Evolutionary conservation across 1,284 basidiomycete genomes (phyloP).

Genomic region (Cutaneotrichosporon daszewskae): DNA sequence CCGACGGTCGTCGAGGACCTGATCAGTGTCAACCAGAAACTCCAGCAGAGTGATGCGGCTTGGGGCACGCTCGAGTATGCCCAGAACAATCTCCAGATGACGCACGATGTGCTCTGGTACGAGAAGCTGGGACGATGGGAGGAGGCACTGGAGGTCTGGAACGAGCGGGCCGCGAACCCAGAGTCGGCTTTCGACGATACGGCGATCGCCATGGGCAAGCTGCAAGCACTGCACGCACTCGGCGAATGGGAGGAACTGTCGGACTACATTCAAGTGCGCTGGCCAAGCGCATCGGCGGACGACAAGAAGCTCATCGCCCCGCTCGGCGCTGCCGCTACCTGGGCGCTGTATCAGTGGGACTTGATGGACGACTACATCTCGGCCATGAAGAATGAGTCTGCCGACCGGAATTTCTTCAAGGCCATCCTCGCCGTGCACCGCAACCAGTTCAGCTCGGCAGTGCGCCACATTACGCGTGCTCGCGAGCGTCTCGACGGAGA

Average conservation of each 20-base stretch:
- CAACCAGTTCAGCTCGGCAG: conserved; percentile 87
- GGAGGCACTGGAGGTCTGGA: conserved; percentile 80
- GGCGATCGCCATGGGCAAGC: conserved; percentile 69
- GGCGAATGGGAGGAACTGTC: conserved; percentile 97
- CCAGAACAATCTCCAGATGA: conserved; percentile 54
- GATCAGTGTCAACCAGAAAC: conserved; percentile 93
- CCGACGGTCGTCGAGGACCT: conserved; percentile 80
- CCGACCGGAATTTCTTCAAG: conserved; percentile 92
- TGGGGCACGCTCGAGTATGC: conserved; percentile 90
- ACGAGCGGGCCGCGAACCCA: conserved; percentile 36
- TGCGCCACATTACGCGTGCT: conserved; percentile 88
- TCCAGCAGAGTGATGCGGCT: conserved; percentile 94
- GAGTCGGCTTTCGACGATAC: conserved; percentile 58
- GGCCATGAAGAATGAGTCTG: conserved; percentile 88
- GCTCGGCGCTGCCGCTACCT: conserved; percentile 93
- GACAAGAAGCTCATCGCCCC: conserved; percentile 89
- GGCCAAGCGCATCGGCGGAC: conserved; percentile 76
- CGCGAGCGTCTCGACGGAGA: conserved; percentile 90
- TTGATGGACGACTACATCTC: conserved; percentile 96
- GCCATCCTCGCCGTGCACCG: conserved; percentile 94
- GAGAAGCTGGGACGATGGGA: conserved; percentile 96
- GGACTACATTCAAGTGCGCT: conserved; percentile 79
- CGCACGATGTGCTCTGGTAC: conserved; percentile 67
- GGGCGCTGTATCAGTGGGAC: conserved; percentile 97
- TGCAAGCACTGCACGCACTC: conserved; percentile 94